Base-by-base conservation (phyloP, 2,329 filamentous ascomycete genomes). In the Xylaria sp. region DNA sequence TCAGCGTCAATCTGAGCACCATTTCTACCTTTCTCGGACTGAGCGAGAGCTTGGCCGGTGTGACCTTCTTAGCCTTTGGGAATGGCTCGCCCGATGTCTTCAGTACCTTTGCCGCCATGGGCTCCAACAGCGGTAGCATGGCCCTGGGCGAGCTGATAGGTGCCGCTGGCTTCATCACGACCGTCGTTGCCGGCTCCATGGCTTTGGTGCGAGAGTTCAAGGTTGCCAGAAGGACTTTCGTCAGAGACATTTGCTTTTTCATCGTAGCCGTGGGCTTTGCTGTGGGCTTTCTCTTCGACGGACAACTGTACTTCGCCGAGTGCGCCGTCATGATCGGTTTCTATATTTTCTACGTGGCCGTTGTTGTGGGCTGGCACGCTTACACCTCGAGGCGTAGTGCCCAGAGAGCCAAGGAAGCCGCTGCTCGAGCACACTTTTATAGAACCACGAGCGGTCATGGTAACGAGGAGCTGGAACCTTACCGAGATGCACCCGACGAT, bases 61-160 rank as follows among this genome's bases (percentile, higher is more conserved):
- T 99, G 28, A 99, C 95, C 0, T 96, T 99, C 72, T 80, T 99
- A 55, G 95, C 95, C 8, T 96, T 99, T 78, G 95, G 95, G 67
- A 99, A 99, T 80, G 95, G 95, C 55, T 98, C 94, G 65, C 95
- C 95, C 2, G 95, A 99, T 77, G 94, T 99, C 47, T 99, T 99
- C 78, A 97, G 94, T 68, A 99, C 95, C 2, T 98, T 99, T 78
- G 95, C 95, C 15, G 96, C 95, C 69, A 98, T 99, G 92, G 89
- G 89, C 72, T 97, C 94, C 23, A 92, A 98, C 73, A 97, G 94
- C 75, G 94, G 94, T n/a, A 96, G 94, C 79, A 86, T 99, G 83
- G 95, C 95, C 1, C 88, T 99, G 42, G 95, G 95, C 47, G 95
- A 99, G 79, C 83, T 99, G 53, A 92, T 99, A 56, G 95, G 95